Evolutionary conservation across 148 eudicot species (phyloP).

Genomic region (Limonium bicolor): DNA sequence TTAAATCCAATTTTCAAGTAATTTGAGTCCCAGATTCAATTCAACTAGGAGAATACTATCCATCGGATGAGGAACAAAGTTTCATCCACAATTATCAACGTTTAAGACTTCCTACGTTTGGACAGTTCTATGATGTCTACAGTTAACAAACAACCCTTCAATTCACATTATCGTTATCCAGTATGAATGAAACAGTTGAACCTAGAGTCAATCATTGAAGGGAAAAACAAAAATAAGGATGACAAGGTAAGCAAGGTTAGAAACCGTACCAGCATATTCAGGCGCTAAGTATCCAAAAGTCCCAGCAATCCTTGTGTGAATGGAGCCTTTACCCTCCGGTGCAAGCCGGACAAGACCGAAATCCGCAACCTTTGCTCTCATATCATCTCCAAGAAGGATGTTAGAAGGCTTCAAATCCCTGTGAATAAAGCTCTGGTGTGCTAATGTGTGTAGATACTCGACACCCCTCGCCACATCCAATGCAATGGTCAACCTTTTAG

Average conservation of each 20-base stretch:
- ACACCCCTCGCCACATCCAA: constrained; percentile 92
- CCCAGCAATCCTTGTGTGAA: constrained; percentile 88
- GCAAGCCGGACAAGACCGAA: constrained; percentile 93
- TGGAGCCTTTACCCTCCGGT: constrained; percentile 82
- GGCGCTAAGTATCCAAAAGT: constrained; percentile 93
- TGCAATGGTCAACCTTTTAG: constrained; percentile 50
- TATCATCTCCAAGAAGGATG: constrained; percentile 89
- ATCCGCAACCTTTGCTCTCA: constrained; percentile 93
- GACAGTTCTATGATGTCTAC: too few relatives aligned
- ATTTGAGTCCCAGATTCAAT: too few relatives aligned
- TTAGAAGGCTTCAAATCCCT: constrained; percentile 84
- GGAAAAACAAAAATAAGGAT: too few relatives aligned
- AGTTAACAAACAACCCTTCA: too few relatives aligned
- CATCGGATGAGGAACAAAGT: too few relatives aligned
- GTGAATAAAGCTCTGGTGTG: constrained; percentile 87
- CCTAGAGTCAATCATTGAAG: too few relatives aligned
- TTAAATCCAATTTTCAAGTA: too few relatives aligned
- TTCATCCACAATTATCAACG: too few relatives aligned
- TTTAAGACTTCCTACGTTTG: too few relatives aligned
- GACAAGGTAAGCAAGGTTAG: neutral
- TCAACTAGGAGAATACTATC: too few relatives aligned
- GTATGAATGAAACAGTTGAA: too few relatives aligned
- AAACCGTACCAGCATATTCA: constrained; percentile 76
- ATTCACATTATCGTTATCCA: too few relatives aligned
- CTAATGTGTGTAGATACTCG: constrained; percentile 74